Percentiles rank a stretch among this genome's conserved stretches.
phyloP scores from a whole-genome alignment of 2,329 filamentous ascomycete genomes.

The Penicillium sp. region DNA sequence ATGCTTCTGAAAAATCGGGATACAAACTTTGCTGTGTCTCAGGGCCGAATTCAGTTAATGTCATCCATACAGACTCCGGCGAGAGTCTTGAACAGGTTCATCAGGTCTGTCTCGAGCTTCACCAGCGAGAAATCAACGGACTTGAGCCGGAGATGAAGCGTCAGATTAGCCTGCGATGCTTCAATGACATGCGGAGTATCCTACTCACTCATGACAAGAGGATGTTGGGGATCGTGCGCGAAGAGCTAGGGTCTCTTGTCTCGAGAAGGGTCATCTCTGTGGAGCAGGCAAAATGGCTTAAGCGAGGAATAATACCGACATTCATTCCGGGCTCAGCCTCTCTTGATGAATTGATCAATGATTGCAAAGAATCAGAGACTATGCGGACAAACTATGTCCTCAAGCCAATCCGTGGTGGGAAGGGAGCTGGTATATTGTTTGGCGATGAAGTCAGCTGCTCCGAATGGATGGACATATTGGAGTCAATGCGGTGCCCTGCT shows the following conservation, averaged over 20 bases:
- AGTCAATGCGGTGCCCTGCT: background rate
- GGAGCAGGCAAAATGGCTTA: background rate
- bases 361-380: background rate
- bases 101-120: slow-evolving; percentile 32
- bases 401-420: background rate
- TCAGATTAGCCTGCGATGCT: slow-evolving; percentile 27
- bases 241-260: slow-evolving; percentile 22
- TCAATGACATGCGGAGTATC: slow-evolving; percentile 36
- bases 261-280: background rate
- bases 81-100: slow-evolving; percentile 28
- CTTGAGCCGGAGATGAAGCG: slow-evolving; percentile 25
- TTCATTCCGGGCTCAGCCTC: background rate
- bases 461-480: background rate
- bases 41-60: background rate
- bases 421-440: background rate
- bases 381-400: background rate
- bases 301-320: background rate
- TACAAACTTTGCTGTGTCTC: background rate
- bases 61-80: background rate
- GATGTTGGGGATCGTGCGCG: slow-evolving; percentile 36
- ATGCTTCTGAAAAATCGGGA: background rate
- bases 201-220: slow-evolving; percentile 37
- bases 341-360: background rate
- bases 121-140: slow-evolving; percentile 31
- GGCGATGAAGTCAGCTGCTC: background rate